Conservation (phyloP, 371 early-diverging fungal species). For the Mucor circinelloides region DNA sequence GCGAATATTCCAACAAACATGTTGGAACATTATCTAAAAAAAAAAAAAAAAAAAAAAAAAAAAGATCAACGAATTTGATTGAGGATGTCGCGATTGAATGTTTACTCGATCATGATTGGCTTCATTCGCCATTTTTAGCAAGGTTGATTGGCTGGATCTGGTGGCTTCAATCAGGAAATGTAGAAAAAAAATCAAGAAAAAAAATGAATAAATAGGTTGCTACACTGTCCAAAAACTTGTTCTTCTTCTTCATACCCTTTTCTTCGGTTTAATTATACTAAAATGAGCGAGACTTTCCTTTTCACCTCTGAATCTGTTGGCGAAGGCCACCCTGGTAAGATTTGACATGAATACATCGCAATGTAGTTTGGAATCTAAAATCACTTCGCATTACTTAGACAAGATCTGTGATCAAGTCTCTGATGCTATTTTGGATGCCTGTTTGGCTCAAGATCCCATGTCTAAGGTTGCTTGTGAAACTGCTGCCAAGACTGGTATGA, state of each 20-base stretch:
- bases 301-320: slow-evolving; percentile 99
- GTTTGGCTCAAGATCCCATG: slow-evolving; percentile 93
- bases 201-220: slow-evolving; percentile 5
- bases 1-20: neutral
- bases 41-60: neutral
- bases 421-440: slow-evolving; percentile 99
- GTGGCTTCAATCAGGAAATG: slow-evolving; percentile 19
- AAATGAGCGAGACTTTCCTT: slow-evolving; percentile 77
- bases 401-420: slow-evolving; percentile 99
- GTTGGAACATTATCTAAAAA: neutral
- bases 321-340: slow-evolving; percentile 96
- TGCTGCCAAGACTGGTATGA: slow-evolving; percentile 99
- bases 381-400: slow-evolving; percentile 60
- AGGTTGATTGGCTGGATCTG: slow-evolving; percentile 9
- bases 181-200: slow-evolving; percentile 6
- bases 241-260: slow-evolving; percentile 9
- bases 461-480: slow-evolving; percentile 99
- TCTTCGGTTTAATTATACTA: slow-evolving; percentile 3
- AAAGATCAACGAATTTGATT: slow-evolving; percentile 24
- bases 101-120: slow-evolving; percentile 15
- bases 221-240: neutral
- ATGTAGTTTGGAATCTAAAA: neutral
- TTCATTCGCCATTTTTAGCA: slow-evolving; percentile 1
- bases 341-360: neutral
- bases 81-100: slow-evolving; percentile 25